These are phyloP conservation scores for Penicillium sp. DNA, from an alignment of 2,329 filamentous ascomycete genomes.

Conservation along the genomic window DNA sequence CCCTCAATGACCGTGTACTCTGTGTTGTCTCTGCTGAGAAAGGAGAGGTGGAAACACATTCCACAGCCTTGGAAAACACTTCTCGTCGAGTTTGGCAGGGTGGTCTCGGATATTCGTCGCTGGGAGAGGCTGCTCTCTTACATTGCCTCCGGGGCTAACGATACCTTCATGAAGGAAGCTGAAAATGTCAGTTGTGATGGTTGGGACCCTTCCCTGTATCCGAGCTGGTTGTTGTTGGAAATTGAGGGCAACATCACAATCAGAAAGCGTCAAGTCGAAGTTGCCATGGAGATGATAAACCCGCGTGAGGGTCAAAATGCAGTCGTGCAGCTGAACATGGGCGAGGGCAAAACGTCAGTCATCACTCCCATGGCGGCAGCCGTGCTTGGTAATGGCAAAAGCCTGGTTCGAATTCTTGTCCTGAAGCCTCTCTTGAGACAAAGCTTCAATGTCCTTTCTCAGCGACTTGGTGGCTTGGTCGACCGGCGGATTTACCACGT, in stretches of 20 bases:
- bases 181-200: not conserved
- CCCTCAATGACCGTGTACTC: too few species aligned
- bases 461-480: not conserved
- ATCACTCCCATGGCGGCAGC: not conserved
- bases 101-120: too few species aligned
- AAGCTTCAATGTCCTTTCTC: not conserved
- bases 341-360: not conserved
- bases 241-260: not conserved
- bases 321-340: not conserved
- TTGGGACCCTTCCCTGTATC: not conserved
- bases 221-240: not conserved
- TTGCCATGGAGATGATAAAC: not conserved
- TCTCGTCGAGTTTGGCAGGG: too few species aligned
- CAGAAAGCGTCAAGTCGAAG: not conserved
- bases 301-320: not conserved
- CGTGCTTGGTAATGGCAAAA: not conserved
- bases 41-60: too few species aligned
- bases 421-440: not conserved
- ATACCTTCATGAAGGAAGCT: not conserved
- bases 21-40: too few species aligned
- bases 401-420: not conserved
- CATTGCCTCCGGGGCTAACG: too few species aligned
- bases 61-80: too few species aligned
- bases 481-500: not conserved
- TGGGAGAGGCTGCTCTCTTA: too few species aligned